Conservation (phyloP, 1,284 basidiomycete genomes). For the Cutaneotrichosporon sp. region DNA sequence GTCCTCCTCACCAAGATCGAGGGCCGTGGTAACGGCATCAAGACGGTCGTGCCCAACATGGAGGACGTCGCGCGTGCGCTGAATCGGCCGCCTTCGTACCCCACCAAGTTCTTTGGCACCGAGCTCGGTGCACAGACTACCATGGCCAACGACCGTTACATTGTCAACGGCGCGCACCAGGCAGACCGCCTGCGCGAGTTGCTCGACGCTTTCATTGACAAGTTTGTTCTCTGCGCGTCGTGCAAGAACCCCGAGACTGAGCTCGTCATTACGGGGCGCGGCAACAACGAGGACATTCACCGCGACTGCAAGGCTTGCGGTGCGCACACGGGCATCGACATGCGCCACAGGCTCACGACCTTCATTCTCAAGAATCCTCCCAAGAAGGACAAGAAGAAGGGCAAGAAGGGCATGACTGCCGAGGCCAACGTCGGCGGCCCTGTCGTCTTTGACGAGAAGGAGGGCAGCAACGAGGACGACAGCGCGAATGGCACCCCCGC, state of each 20-base stretch:
- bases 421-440: slow-evolving; percentile 48
- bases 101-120: slow-evolving; percentile 99
- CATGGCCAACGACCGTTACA: slow-evolving; percentile 94
- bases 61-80: slow-evolving; percentile 94
- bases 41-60: slow-evolving; percentile 99
- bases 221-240: slow-evolving; percentile 93
- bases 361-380: slow-evolving; percentile 98
- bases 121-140: slow-evolving; percentile 98
- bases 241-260: slow-evolving; percentile 99
- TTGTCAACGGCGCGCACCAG: slow-evolving; percentile 97
- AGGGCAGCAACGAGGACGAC: slow-evolving; percentile 32
- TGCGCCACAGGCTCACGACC: slow-evolving; percentile 94
- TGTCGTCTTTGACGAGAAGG: slow-evolving; percentile 47
- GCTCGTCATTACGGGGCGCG: slow-evolving; percentile 69
- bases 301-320: slow-evolving; percentile 99
- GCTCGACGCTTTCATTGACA: slow-evolving; percentile 94
- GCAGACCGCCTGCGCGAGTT: slow-evolving; percentile 90
- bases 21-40: slow-evolving; percentile 99
- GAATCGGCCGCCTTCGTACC: slow-evolving; percentile 87
- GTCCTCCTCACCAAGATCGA: slow-evolving; percentile 94
- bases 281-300: slow-evolving; percentile 80
- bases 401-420: slow-evolving; percentile 53
- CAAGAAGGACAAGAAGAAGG: slow-evolving; percentile 68
- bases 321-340: slow-evolving; percentile 85
- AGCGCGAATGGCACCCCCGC: slow-evolving; percentile 13